These are phyloP conservation scores for Syncephalastrum sp. DNA, from an alignment of 371 early-diverging fungal species.

Conservation along the genomic window DNA sequence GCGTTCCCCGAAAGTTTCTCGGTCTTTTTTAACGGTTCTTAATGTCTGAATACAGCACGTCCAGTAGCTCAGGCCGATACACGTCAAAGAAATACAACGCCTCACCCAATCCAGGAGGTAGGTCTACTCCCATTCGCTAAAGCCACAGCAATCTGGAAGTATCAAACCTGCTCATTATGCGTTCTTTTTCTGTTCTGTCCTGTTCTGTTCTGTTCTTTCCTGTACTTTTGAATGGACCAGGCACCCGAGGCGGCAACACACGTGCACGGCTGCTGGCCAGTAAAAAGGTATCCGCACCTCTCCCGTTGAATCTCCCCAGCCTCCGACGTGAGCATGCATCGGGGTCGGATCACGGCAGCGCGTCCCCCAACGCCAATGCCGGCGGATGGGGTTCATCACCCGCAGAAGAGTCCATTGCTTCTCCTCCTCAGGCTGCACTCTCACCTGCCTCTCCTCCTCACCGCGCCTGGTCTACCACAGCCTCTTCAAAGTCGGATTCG, in stretches of 20 bases:
- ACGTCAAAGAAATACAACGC: too few relatives aligned
- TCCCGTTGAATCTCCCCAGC: slow-evolving; percentile 48
- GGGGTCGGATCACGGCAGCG: slow-evolving; percentile 13
- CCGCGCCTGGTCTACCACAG: not conserved
- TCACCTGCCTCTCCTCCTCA: slow-evolving; percentile 15
- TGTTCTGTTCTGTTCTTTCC: too few relatives aligned
- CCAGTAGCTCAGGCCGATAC: too few relatives aligned
- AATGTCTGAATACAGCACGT: too few relatives aligned
- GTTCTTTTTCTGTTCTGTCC: too few relatives aligned
- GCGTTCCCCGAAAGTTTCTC: too few relatives aligned
- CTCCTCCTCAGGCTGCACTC: slow-evolving; percentile 21
- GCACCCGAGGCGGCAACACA: slow-evolving; percentile 24
- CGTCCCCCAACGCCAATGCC: slow-evolving; percentile 12
- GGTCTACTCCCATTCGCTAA: too few relatives aligned
- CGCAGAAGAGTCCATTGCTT: slow-evolving; percentile 17
- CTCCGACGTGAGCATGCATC: slow-evolving; percentile 42
- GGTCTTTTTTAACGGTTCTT: too few relatives aligned
- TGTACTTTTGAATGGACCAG: slow-evolving; percentile 10
- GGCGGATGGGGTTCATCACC: slow-evolving; percentile 39
- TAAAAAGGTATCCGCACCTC: slow-evolving; percentile 46
- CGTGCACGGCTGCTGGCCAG: slow-evolving; percentile 33
- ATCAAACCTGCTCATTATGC: too few relatives aligned
- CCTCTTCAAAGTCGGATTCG: not conserved
- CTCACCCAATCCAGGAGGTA: too few relatives aligned
- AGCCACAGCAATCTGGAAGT: too few relatives aligned